Evolutionary conservation across 2,329 filamentous ascomycete species (phyloP).

Genomic region (Paecilomyces sp.): DNA sequence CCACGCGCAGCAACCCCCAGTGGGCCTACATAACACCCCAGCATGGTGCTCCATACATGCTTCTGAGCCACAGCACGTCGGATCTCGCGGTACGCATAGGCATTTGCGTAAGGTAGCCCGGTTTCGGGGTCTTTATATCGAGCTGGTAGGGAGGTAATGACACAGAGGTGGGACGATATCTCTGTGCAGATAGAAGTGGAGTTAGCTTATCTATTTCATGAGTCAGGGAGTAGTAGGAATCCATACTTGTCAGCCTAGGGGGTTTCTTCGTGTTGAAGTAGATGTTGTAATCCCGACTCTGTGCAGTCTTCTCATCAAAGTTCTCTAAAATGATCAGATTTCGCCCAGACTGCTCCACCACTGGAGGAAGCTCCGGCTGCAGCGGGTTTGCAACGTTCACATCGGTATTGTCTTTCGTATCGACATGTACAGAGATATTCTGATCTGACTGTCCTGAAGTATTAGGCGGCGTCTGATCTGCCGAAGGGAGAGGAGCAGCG

Average conservation of each 20-base stretch:
- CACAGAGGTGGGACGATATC: slow-evolving; percentile 55
- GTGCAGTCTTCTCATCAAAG: slow-evolving; percentile 50
- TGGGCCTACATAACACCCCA: slow-evolving; percentile 77
- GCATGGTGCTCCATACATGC: slow-evolving; percentile 72
- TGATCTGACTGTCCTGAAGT: slow-evolving; percentile 1
- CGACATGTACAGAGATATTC: slow-evolving; percentile 6
- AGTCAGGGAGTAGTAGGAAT: background rate
- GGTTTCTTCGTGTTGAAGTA: slow-evolving; percentile 49
- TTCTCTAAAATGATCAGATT: slow-evolving; percentile 54
- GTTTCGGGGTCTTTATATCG: slow-evolving; percentile 81
- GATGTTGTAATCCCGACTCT: slow-evolving; percentile 48
- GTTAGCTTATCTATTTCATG: slow-evolving; percentile 5
- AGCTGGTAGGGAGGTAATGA: slow-evolving; percentile 74
- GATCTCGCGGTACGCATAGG: slow-evolving; percentile 70
- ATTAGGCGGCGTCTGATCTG: background rate
- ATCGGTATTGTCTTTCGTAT: slow-evolving; percentile 6
- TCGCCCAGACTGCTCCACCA: slow-evolving; percentile 47
- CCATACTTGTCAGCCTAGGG: slow-evolving; percentile 42
- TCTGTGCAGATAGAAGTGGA: slow-evolving; percentile 18
- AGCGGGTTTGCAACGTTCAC: slow-evolving; percentile 17
- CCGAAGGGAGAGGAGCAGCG: background rate
- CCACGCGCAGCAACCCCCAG: slow-evolving; percentile 56
- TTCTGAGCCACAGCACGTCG: slow-evolving; percentile 65
- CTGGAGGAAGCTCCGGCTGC: slow-evolving; percentile 22
- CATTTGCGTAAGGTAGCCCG: slow-evolving; percentile 71